Conservation (phyloP, 345 rosid species). For the Aquilaria malaccensis region DNA sequence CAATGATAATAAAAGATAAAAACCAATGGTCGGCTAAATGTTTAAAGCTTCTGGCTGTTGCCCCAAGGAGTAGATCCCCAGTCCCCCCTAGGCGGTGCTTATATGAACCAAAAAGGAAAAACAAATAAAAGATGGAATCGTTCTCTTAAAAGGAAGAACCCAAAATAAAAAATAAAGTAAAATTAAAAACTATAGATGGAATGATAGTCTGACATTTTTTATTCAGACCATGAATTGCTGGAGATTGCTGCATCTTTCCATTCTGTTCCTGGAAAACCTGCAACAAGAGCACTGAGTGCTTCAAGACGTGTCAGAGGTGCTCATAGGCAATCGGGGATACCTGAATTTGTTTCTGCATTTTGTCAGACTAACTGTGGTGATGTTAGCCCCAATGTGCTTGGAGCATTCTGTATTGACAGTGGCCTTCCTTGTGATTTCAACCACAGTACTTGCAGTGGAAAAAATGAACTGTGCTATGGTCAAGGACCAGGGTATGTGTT, state of each 20-base stretch:
- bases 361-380: slow-evolving; percentile 98
- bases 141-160: too few species aligned
- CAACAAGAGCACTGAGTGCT: slow-evolving; percentile 54
- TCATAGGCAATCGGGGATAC: slow-evolving; percentile 74
- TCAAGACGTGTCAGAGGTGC: slow-evolving; percentile 74
- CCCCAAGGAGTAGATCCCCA: too few species aligned
- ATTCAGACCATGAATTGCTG: slow-evolving; percentile 68
- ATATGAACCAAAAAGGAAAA: too few species aligned
- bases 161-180: too few species aligned
- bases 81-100: too few species aligned
- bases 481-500: slow-evolving; percentile 90
- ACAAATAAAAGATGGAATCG: too few species aligned
- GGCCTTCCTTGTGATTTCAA: slow-evolving; percentile 97
- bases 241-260: slow-evolving; percentile 90
- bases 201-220: slow-evolving; percentile 3
- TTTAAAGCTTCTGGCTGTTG: too few species aligned
- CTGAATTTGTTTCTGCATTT: slow-evolving; percentile 91
- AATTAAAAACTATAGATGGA: background rate
- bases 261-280: slow-evolving; percentile 66
- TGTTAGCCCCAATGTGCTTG: slow-evolving; percentile 96
- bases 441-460: slow-evolving; percentile 96
- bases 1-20: too few species aligned
- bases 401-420: slow-evolving; percentile 86
- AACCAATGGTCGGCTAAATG: too few species aligned
- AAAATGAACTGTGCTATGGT: slow-evolving; percentile 87